Evolutionary conservation across 192 early-diverging fungal species (phyloP), one percentile per base, ranked within the genome.

Genomic region (Coemansia sp.): DNA sequence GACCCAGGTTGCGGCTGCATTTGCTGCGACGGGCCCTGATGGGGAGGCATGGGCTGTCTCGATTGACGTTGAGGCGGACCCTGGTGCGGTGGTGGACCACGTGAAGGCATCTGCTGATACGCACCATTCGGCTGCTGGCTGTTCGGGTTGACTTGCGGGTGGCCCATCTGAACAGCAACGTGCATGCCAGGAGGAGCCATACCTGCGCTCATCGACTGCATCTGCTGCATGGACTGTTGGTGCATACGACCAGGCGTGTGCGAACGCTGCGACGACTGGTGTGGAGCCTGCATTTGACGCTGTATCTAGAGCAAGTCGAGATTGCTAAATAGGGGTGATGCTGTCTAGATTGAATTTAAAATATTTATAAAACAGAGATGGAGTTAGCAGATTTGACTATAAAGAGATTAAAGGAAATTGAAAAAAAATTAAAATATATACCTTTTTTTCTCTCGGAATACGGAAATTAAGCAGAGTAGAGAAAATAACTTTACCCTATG

Each of bases 111-210:
- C 22, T 67, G 67, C 54, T 71, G 68, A 27, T 61, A 64, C 11
- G 64, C 45, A 27, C 67, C 74, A 41, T 67, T 71, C 1, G 68
- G 45, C 61, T 67, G 45, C 61, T 67, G 74, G 30, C 30, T 50
- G 25, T 41, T 63, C 3, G 62, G 33, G 34, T 54, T 58, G 3
- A 50, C 27, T 38, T 55, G 55, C 13, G 46, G 60, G 4, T 64
- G 67, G 10, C 68, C 74, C 64, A 67, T 59, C 40, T 61, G 67
- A 9, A 52, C 57, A 10, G 64, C 37, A 1, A 53, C 61, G 40
- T 64, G 65, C 74, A 78, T 71, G 9, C 68, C 68, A 5, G 60
- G 55, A 22, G 74, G 74, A 23, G 58, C 53, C 68, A 78, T 78
- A 8, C 68, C 67, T 0, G 61, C 24, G 33, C 61, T 61, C 58